Conservation (phyloP, 495 filamentous ascomycete species). For the Sporormia fimetaria region DNA sequence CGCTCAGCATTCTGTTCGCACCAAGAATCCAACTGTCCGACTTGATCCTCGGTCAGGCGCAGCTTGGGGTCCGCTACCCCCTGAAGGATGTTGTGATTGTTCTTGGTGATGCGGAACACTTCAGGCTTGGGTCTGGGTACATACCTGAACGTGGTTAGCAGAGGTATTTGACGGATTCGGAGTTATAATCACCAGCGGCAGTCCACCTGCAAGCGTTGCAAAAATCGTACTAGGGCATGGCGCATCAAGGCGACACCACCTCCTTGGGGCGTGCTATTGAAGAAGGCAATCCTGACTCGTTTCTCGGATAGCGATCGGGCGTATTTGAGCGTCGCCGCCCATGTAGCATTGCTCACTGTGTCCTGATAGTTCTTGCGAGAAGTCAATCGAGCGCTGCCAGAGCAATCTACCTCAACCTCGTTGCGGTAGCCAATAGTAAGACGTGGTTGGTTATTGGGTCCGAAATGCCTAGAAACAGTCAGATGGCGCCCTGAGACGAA, state of each 20-base stretch:
- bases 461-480: conserved; percentile 49
- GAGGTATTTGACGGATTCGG: conserved; percentile 1
- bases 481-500: too few species aligned
- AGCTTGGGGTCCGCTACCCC: conserved; percentile 57
- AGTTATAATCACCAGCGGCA: conserved; percentile 54
- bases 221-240: conserved; percentile 68
- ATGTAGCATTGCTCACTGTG: conserved; percentile 52
- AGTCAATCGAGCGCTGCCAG: conserved; percentile 49
- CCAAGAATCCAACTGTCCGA: conserved; percentile 55
- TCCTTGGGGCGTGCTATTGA: conserved; percentile 76
- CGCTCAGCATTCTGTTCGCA: conserved; percentile 62
- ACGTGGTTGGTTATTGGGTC: conserved; percentile 61
- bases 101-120: conserved; percentile 81
- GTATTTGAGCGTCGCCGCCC: conserved; percentile 58
- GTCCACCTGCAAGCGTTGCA: conserved; percentile 55
- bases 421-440: conserved; percentile 63
- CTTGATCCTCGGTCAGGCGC: conserved; percentile 49
- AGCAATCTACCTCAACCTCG: conserved; percentile 63
- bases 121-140: conserved; percentile 77
- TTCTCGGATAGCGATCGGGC: conserved; percentile 53
- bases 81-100: conserved; percentile 86
- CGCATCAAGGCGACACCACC: conserved; percentile 85
- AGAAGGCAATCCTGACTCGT: conserved; percentile 68
- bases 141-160: conserved; percentile 35
- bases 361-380: conserved; percentile 51